Conservation (phyloP, 202 grass and related monocot genomes). For the Dendrocalamus latiflorus region DNA sequence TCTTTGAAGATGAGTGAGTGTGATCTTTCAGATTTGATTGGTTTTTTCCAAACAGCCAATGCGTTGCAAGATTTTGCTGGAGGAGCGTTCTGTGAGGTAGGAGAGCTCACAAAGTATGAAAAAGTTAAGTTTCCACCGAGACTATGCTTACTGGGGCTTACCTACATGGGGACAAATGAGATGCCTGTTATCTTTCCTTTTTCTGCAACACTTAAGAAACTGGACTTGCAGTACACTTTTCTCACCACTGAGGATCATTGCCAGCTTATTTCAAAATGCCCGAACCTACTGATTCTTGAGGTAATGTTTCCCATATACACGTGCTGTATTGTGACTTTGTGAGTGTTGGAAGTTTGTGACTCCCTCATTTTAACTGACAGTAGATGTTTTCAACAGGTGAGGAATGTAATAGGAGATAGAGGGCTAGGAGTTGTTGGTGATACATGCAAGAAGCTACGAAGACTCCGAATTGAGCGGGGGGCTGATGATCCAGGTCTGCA, state of each 20-base stretch:
- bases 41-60: conserved; percentile 55
- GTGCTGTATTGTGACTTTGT: neutral
- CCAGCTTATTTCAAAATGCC: conserved; percentile 63
- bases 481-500: conserved; percentile 66
- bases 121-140: conserved; percentile 53
- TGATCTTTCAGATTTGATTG: conserved; percentile 61
- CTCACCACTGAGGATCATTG: conserved; percentile 75
- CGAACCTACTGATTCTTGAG: conserved; percentile 67
- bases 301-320: conserved; percentile 31
- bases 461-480: conserved; percentile 80
- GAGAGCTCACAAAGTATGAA: conserved; percentile 47
- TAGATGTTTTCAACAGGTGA: conserved; percentile 37
- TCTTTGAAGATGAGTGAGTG: conserved; percentile 75
- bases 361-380: conserved; percentile 25
- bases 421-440: conserved; percentile 59
- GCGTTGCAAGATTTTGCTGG: conserved; percentile 64
- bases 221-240: conserved; percentile 76
- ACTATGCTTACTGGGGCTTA: conserved; percentile 54
- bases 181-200: conserved; percentile 60
- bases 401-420: conserved; percentile 82
- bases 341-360: neutral
- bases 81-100: conserved; percentile 49
- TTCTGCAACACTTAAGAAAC: conserved; percentile 49
- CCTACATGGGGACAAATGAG: conserved; percentile 57
- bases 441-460: conserved; percentile 75